Percentiles rank a stretch among this genome's conserved stretches.
phyloP scores from a whole-genome alignment of 1,284 basidiomycete genomes.

The Rhizoctonia solani region DNA sequence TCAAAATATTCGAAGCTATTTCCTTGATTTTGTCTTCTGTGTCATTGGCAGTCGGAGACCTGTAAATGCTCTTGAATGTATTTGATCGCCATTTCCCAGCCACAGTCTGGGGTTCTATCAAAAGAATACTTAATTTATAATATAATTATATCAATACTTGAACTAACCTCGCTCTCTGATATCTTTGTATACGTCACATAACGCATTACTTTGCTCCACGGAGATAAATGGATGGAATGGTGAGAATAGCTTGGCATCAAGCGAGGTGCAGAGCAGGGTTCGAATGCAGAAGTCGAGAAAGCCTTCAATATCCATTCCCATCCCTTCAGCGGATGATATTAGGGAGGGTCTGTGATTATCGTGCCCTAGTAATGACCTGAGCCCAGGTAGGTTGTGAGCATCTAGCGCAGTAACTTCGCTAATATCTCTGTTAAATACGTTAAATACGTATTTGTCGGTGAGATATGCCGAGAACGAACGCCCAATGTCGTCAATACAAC shows the following conservation, averaged over 20 bases:
- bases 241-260: not conserved
- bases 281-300: slow-evolving; percentile 30
- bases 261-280: not conserved
- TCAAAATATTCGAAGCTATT: not conserved
- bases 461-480: slow-evolving; percentile 14
- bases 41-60: not conserved
- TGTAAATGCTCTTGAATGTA: slow-evolving; percentile 19
- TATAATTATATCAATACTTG: not conserved
- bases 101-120: slow-evolving; percentile 10
- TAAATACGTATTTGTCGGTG: slow-evolving; percentile 1
- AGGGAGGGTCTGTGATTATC: not conserved
- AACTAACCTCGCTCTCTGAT: slow-evolving; percentile 1
- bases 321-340: not conserved
- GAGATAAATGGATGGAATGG: slow-evolving; percentile 23
- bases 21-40: not conserved
- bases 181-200: slow-evolving; percentile 4
- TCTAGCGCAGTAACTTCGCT: slow-evolving; percentile 4
- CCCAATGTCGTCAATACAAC: slow-evolving; percentile 17
- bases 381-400: not conserved
- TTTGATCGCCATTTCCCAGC: slow-evolving; percentile 20
- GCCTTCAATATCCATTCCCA: slow-evolving; percentile 18
- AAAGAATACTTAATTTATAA: not conserved
- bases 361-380: slow-evolving; percentile 8
- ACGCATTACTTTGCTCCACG: not conserved
- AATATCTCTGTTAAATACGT: slow-evolving; percentile 1